phyloP scores from a whole-genome alignment of 148 eudicot genomes.

The Selenicereus undatus region DNA sequence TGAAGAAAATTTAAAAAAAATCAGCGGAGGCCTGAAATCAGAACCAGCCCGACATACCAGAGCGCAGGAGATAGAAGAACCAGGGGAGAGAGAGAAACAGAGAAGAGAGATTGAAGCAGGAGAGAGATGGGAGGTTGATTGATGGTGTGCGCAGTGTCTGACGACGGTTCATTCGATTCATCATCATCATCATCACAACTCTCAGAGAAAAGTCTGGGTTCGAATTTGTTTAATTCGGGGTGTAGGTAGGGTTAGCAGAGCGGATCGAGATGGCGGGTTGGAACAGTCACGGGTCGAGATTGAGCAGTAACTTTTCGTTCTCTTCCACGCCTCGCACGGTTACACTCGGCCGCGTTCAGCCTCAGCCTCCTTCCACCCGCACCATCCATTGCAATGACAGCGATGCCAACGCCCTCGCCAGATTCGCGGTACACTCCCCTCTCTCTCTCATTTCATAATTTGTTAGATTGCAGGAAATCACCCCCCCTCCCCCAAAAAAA shows the following conservation, averaged over 20 bases:
- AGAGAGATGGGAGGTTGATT: too few species aligned
- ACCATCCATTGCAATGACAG: slow-evolving; percentile 43
- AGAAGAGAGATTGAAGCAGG: too few species aligned
- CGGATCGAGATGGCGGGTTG: neutral
- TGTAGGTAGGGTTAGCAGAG: neutral
- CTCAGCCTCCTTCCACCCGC: slow-evolving; percentile 45
- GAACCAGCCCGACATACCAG: neutral
- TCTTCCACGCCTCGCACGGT: slow-evolving; percentile 28
- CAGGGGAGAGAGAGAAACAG: neutral
- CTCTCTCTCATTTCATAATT: neutral
- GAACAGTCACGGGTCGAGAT: slow-evolving; percentile 19
- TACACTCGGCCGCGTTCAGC: slow-evolving; percentile 43
- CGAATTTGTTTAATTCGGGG: neutral
- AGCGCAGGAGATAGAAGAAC: neutral
- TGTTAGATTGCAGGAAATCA: neutral
- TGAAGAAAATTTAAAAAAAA: neutral
- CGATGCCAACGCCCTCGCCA: slow-evolving; percentile 31
- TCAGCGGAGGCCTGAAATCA: neutral
- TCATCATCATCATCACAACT: neutral
- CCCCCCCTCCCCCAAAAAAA: neutral
- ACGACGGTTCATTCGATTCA: neutral
- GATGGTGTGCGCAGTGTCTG: too few species aligned
- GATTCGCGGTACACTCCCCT: slow-evolving; percentile 34
- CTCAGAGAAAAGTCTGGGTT: neutral
- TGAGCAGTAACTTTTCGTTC: neutral